phyloP scores from a whole-genome alignment of 257 asterid genomes.

The Coffea canephora region DNA sequence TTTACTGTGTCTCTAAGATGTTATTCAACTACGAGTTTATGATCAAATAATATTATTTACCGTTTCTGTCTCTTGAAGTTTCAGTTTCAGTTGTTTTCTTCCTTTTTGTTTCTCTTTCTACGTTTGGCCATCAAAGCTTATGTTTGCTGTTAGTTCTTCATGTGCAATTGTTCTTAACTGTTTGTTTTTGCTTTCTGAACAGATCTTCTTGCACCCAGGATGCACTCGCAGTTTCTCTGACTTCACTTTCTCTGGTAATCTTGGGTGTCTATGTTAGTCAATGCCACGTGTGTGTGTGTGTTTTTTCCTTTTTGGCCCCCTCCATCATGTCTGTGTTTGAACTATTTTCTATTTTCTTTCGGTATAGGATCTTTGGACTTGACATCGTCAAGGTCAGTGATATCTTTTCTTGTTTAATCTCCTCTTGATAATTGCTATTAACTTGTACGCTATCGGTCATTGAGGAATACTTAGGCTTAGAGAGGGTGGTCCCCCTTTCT shows the following conservation, averaged over 20 bases:
- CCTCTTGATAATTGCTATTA: not conserved
- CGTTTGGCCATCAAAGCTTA: conserved; percentile 4
- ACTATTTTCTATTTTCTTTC: conserved; percentile 18
- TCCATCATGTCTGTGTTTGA: not conserved
- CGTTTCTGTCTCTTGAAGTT: not conserved
- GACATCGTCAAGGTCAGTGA: conserved; percentile 53
- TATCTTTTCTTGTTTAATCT: not conserved
- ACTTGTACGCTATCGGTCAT: too few relatives aligned
- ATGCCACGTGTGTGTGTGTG: not conserved
- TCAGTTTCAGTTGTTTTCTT: not conserved
- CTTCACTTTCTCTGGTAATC: conserved; percentile 52
- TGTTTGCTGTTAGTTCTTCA: not conserved
- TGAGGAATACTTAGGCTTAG: too few relatives aligned
- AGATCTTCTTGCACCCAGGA: conserved; percentile 40
- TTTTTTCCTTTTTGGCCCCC: not conserved
- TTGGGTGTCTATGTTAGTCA: not conserved
- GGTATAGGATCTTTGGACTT: conserved; percentile 46
- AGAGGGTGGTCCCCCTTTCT: too few relatives aligned
- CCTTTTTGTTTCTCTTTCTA: not conserved
- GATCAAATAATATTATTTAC: not conserved
- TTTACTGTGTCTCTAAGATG: not conserved
- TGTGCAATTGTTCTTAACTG: conserved; percentile 6
- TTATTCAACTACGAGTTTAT: not conserved
- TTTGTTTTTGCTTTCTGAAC: conserved; percentile 26
- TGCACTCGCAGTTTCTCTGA: conserved; percentile 43